Percentiles rank a stretch among this genome's conserved stretches.
Conservation (phyloP, 2,329 filamentous ascomycete species). For the Colletotrichum neosansevieriae region DNA sequence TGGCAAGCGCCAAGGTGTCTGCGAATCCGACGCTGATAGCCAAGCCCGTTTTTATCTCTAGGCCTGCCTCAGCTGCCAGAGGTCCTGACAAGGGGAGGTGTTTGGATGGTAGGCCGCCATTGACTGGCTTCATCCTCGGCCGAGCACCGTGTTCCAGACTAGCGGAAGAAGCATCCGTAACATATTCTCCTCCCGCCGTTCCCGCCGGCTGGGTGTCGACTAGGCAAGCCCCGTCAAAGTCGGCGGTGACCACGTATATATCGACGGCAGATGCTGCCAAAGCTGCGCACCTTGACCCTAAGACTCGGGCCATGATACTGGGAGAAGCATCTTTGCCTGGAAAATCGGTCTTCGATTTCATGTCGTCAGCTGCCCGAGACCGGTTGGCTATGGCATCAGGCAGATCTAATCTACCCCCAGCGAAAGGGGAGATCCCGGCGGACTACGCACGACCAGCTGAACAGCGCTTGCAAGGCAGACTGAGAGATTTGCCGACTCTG, state of each 20-base stretch:
- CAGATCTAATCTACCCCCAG: slow-evolving; percentile 80
- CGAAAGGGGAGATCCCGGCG: slow-evolving; percentile 78
- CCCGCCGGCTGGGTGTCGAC: slow-evolving; percentile 80
- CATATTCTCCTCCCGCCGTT: slow-evolving; percentile 75
- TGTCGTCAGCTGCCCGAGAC: slow-evolving; percentile 82
- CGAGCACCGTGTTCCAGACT: slow-evolving; percentile 59
- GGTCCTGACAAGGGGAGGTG: slow-evolving; percentile 68
- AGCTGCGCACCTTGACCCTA: slow-evolving; percentile 79
- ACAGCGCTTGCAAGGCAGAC: slow-evolving; percentile 67
- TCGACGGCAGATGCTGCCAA: slow-evolving; percentile 85
- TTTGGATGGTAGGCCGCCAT: slow-evolving; percentile 82
- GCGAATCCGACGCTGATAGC: slow-evolving; percentile 74
- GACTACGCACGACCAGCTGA: slow-evolving; percentile 73
- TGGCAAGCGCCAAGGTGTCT: slow-evolving; percentile 55
- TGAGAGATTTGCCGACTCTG: slow-evolving; percentile 71
- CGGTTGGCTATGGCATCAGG: slow-evolving; percentile 82
- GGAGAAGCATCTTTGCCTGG: slow-evolving; percentile 84
- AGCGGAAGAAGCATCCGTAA: slow-evolving; percentile 54
- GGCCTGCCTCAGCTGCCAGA: slow-evolving; percentile 51
- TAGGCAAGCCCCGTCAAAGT: slow-evolving; percentile 42
- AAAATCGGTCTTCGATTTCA: slow-evolving; percentile 95
- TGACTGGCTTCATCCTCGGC: slow-evolving; percentile 84
- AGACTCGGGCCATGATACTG: slow-evolving; percentile 76
- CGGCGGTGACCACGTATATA: slow-evolving; percentile 55
- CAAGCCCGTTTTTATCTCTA: slow-evolving; percentile 82